Percentiles rank a stretch among this genome's conserved stretches.
Evolutionary conservation across 352 stramenopile genomes (phyloP).

Genomic region (Phytophthora idaei): DNA sequence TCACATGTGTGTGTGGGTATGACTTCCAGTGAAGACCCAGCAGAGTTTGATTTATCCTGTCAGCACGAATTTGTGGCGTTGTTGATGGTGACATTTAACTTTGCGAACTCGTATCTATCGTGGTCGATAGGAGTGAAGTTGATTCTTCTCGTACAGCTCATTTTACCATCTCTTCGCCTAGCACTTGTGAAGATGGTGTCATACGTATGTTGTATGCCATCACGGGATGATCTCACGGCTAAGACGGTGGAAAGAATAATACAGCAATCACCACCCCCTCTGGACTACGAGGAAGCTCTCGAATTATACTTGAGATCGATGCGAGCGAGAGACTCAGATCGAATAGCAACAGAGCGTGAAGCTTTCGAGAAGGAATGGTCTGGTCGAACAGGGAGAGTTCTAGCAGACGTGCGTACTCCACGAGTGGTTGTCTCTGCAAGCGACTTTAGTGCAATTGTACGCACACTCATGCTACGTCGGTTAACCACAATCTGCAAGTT

Average conservation of each 20-base stretch:
- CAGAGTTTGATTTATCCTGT: conserved; percentile 27
- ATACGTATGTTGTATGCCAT: conserved; percentile 16
- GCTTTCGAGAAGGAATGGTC: conserved; percentile 47
- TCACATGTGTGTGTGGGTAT: conserved; percentile 32
- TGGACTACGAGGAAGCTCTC: conserved; percentile 26
- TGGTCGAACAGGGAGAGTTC: conserved; percentile 12
- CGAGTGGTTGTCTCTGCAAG: conserved; percentile 15
- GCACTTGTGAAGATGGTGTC: conserved; percentile 1
- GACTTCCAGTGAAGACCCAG: background rate
- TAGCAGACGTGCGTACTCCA: conserved; percentile 16
- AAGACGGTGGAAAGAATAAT: background rate
- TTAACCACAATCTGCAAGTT: conserved; percentile 55
- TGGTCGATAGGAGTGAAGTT: conserved; percentile 33
- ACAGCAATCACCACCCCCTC: conserved; percentile 5
- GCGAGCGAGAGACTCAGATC: conserved; percentile 9
- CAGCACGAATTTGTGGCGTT: conserved; percentile 33
- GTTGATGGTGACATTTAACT: conserved; percentile 21
- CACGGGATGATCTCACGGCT: background rate
- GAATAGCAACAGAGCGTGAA: conserved; percentile 12
- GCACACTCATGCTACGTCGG: conserved; percentile 56
- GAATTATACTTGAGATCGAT: conserved; percentile 24
- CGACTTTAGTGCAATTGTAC: conserved; percentile 66
- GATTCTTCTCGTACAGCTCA: conserved; percentile 28
- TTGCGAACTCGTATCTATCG: conserved; percentile 20
- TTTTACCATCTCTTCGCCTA: conserved; percentile 18